phyloP scores from a whole-genome alignment of 2,329 filamentous ascomycete genomes.

The Ophiostoma quercus region DNA sequence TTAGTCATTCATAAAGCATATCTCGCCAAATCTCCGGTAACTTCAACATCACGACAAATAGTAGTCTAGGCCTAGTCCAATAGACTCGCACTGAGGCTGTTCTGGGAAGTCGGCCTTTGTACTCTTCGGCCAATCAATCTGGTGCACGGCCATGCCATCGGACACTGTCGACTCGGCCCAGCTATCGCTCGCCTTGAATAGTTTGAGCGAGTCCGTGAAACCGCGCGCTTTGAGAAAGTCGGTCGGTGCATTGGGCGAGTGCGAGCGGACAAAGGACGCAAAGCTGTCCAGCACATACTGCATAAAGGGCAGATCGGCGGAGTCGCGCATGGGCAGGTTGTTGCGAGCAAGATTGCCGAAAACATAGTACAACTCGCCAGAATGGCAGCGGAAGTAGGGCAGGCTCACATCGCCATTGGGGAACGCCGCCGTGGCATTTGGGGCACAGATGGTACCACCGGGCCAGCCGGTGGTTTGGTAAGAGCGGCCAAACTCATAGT shows the following conservation, averaged over 20 bases:
- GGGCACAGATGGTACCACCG: conserved; percentile 46
- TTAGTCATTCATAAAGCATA: conserved; percentile 18
- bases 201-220: conserved; percentile 34
- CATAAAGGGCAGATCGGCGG: conserved; percentile 36
- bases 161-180: conserved; percentile 37
- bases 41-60: conserved; percentile 31
- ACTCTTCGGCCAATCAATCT: conserved; percentile 42
- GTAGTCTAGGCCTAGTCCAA: conserved; percentile 43
- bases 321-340: conserved; percentile 44
- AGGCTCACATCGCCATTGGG: conserved; percentile 40
- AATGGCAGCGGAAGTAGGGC: conserved; percentile 52
- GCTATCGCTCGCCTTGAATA: conserved; percentile 31
- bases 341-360: conserved; percentile 47
- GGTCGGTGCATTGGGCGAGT: conserved; percentile 46
- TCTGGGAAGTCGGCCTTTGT: conserved; percentile 42
- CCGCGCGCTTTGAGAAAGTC: conserved; percentile 42
- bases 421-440: conserved; percentile 34
- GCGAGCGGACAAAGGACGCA: conserved; percentile 45
- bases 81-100: conserved; percentile 45
- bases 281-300: conserved; percentile 45
- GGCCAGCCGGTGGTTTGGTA: conserved; percentile 52
- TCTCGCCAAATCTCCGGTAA: not conserved
- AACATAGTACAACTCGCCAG: conserved; percentile 50
- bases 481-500: conserved; percentile 56
- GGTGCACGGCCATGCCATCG: conserved; percentile 40